These are phyloP conservation scores for Metarhizium robertsii DNA, from an alignment of 2,329 filamentous ascomycete species.

Conservation along the genomic window DNA sequence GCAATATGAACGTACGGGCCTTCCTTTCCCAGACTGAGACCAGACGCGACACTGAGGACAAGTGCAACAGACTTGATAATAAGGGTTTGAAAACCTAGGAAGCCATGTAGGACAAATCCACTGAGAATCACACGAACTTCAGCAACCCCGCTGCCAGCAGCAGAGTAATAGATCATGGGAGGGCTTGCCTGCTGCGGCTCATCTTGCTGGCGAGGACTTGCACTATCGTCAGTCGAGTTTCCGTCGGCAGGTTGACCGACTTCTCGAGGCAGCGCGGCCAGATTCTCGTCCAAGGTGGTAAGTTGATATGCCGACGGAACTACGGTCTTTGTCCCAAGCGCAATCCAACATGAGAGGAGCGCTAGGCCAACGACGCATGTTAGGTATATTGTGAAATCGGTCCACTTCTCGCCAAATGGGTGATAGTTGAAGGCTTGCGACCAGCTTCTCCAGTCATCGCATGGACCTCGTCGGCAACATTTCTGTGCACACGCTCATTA, in stretches of 20 bases:
- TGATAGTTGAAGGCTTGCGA: constrained; percentile 36
- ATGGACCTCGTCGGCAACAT: constrained; percentile 46
- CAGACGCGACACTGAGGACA: constrained; percentile 83
- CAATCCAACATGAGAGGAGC: constrained; percentile 65
- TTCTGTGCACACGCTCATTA: constrained; percentile 22
- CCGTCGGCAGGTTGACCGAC: constrained; percentile 25
- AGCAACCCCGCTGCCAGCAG: constrained; percentile 89
- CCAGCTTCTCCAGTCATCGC: constrained; percentile 49
- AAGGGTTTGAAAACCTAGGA: constrained; percentile 80
- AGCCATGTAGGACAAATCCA: constrained; percentile 93
- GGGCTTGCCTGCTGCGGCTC: constrained; percentile 31
- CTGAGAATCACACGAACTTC: constrained; percentile 98
- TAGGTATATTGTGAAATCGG: constrained; percentile 73
- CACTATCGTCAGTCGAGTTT: constrained; percentile 32
- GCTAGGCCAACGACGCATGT: constrained; percentile 62
- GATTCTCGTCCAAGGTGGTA: constrained; percentile 84
- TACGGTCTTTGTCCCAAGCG: constrained; percentile 84
- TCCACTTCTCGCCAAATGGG: constrained; percentile 44
- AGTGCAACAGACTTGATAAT: constrained; percentile 76
- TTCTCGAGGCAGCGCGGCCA: constrained; percentile 50
- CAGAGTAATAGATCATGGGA: constrained; percentile 91
- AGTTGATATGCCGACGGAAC: constrained; percentile 83
- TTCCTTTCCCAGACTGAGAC: constrained; percentile 89
- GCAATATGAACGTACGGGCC: constrained; percentile 96
- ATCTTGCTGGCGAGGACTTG: constrained; percentile 31